These are phyloP conservation scores for Trichoderma brevicompactum DNA, from an alignment of 2,329 filamentous ascomycete genomes.

Conservation along the genomic window DNA sequence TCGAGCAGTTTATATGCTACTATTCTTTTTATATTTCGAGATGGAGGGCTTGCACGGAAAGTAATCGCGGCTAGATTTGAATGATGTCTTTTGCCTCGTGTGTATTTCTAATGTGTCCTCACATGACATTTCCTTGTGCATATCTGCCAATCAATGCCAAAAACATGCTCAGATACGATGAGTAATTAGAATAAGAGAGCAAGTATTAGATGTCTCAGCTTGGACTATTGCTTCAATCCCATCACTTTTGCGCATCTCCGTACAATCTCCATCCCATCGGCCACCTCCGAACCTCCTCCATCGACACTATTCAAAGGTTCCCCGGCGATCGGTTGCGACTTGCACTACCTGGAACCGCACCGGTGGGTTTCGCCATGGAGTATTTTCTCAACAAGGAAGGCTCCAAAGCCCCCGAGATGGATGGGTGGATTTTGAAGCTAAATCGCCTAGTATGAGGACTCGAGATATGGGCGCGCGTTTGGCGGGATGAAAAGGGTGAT, in stretches of 20 bases:
- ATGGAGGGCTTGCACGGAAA: too few relatives aligned
- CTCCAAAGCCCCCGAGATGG: neutral
- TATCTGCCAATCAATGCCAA: too few relatives aligned
- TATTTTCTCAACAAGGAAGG: neutral
- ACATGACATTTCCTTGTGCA: too few relatives aligned
- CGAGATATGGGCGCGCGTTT: neutral
- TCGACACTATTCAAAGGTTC: neutral
- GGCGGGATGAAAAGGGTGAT: neutral
- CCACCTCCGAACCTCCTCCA: neutral
- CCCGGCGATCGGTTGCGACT: neutral
- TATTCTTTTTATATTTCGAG: neutral
- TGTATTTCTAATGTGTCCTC: too few relatives aligned
- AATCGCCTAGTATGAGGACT: neutral
- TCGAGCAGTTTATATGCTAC: neutral
- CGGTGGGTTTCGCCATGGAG: neutral
- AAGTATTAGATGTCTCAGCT: too few relatives aligned
- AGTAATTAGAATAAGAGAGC: too few relatives aligned
- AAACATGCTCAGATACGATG: too few relatives aligned
- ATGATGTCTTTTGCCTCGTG: too few relatives aligned
- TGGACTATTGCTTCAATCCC: too few relatives aligned
- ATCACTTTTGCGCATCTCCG: too few relatives aligned
- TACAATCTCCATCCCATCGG: neutral
- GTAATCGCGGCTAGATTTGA: too few relatives aligned
- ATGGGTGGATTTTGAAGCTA: constrained; percentile 4
- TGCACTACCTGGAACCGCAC: neutral